Evolutionary conservation across 1,284 basidiomycete species (phyloP).

Genomic region (Austroboletus olivaceoglutinosus): DNA sequence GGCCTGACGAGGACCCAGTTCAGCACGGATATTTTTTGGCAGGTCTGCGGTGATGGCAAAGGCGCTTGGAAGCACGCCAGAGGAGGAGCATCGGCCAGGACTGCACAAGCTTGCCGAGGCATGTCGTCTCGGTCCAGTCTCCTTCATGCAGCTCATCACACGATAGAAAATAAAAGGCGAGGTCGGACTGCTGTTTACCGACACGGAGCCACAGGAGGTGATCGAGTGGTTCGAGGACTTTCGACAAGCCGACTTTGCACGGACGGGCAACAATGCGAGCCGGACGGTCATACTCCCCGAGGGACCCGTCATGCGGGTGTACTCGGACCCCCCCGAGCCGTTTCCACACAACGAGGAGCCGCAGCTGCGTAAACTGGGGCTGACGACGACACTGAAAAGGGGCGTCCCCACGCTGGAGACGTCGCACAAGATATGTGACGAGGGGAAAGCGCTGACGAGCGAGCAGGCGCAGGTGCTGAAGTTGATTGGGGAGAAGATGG

Average conservation of each 20-base stretch:
- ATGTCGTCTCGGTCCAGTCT: constrained; percentile 29
- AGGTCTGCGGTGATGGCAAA: constrained; percentile 93
- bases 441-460: constrained; percentile 75
- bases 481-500: constrained; percentile 84
- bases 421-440: constrained; percentile 83
- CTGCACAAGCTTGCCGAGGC: constrained; percentile 80
- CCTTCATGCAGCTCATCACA: constrained; percentile 4
- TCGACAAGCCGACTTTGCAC: constrained; percentile 87
- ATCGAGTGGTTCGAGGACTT: constrained; percentile 94
- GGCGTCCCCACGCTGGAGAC: constrained; percentile 86
- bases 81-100: constrained; percentile 84
- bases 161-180: constrained; percentile 89
- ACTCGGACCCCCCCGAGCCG: constrained; percentile 76
- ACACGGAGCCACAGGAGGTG: constrained; percentile 85
- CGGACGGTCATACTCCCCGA: constrained; percentile 76
- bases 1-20: constrained; percentile 42
- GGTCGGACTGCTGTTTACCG: constrained; percentile 91
- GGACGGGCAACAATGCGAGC: constrained; percentile 80
- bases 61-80: constrained; percentile 85
- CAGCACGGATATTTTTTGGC: constrained; percentile 92
- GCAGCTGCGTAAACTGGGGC: constrained; percentile 88
- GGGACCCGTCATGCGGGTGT: constrained; percentile 68
- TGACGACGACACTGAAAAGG: constrained; percentile 81
- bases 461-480: constrained; percentile 91
- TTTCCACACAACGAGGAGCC: constrained; percentile 98